phyloP scores from a whole-genome alignment of 2,329 filamentous ascomycete genomes.

The Ilyonectria destructans region DNA sequence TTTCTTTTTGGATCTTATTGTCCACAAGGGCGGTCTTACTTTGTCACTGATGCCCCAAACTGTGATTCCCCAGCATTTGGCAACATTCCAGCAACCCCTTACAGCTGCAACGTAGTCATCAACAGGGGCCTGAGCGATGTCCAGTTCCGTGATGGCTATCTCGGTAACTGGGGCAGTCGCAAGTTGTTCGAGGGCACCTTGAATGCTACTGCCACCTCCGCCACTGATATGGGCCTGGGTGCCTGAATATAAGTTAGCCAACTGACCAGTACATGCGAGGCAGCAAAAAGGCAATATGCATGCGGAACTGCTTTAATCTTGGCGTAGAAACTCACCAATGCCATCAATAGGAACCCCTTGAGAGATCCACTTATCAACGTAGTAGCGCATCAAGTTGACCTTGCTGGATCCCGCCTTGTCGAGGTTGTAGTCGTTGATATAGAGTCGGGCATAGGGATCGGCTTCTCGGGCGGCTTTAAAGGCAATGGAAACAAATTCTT shows the following conservation, averaged over 20 bases:
- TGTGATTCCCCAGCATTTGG: conserved; percentile 77
- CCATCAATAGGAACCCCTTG: conserved; percentile 69
- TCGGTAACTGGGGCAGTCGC: conserved; percentile 70
- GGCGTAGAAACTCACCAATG: conserved; percentile 59
- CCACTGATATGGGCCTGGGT: conserved; percentile 70
- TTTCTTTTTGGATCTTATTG: no score
- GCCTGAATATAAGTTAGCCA: neutral
- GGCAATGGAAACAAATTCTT: conserved; percentile 79
- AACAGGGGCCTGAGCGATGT: conserved; percentile 72
- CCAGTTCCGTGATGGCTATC: conserved; percentile 78
- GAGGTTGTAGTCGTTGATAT: conserved; percentile 84
- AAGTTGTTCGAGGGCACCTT: conserved; percentile 8
- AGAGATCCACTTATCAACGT: conserved; percentile 75
- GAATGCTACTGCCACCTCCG: conserved; percentile 55
- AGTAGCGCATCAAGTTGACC: conserved; percentile 69
- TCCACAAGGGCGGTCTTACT: neutral
- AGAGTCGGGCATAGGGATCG: conserved; percentile 79
- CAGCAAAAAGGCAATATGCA: no score
- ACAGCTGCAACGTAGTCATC: conserved; percentile 73
- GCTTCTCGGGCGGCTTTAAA: conserved; percentile 78
- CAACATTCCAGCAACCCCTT: conserved; percentile 71
- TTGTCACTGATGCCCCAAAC: conserved; percentile 71
- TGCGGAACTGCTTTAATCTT: no score
- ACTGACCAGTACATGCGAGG: no score
- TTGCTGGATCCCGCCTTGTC: conserved; percentile 74